Evolutionary conservation across 139 green algal genomes (phyloP), one percentile per base, ranked within the genome.

Genomic region (Pycnococcus provasolii): DNA sequence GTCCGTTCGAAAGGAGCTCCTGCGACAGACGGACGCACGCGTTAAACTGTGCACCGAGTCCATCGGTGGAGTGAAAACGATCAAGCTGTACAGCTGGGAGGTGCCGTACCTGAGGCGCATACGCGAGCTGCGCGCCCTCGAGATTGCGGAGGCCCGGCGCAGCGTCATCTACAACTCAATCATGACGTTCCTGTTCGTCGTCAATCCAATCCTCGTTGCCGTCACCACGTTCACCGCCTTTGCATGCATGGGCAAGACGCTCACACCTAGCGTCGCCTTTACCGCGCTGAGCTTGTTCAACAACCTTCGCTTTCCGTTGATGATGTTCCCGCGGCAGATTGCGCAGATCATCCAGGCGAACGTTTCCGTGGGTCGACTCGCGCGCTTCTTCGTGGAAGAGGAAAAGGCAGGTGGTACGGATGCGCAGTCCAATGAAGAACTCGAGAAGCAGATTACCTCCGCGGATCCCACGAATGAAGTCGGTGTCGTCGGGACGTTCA

Each of bases 271-370:
- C 9, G 67, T 67, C 45, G 85, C 90, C 58, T 97, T 95, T 79
- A 86, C 89, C 8, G 80, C 89, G 1, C 86, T 97, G 51, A 71
- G 89, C 42, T 80, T 94, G 26, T 97, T 97, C 70, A 83, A 83
- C 44, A 80, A 96, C 66, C 85, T 97, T 80, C 86, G 91, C 60
- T 90, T 96, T 68, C 91, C 91, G 3, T 79, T 97, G 67, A 78
- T 87, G 47, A 90, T 95, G 69, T 78, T 97, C 50, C 91, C 91
- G 47, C 89, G 94, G 41, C 45, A 73, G n/a, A 76, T 66, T 58
- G 60, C 44, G 44, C 71, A 80, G 55, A 64, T 72, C 2, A 42
- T 45, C 8, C 48, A 55, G 48, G 5, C 57, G 44, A 45, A 39
- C 11, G 37, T 71, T 26, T 26, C 26, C 26, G 26, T 26, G 26